Evolutionary conservation across 176 grass and related monocot species (phyloP), one percentile per base, ranked within the genome.

Genomic region (Eragrostis nindensis): DNA sequence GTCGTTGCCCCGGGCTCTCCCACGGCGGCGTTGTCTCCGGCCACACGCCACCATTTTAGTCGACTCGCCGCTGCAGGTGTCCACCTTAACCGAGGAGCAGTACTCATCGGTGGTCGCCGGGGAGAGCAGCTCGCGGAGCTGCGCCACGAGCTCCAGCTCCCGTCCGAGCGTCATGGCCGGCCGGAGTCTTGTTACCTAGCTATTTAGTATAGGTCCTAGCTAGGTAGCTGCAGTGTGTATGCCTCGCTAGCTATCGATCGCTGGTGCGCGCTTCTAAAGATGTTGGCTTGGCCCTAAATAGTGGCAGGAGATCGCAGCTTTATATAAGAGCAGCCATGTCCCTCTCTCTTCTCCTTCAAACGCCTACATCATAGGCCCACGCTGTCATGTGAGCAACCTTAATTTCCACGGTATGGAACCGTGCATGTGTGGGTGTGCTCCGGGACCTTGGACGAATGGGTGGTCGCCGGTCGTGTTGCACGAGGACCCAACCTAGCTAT

Each of bases 61-160:
- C 14, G 19, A 16, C 18, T 66, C n/a, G 2, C 55, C 26, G 11
- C 13, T n/a, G 57, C 57, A 61, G 5, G 11, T 6, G 21, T 24
- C 32, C 14, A 66, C 5, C 62, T 7, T 16, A 16, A 4, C 18
- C 19, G 52, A 17, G 17, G 52, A 21, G 1, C 48, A 15, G 4
- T 2, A 19, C 17, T 19, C 5, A 27, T 1, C 43, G 41, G 0
- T 13, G 73, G 19, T 36, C 1, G 57, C 17, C 39, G 30, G 79
- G 13, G 19, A 46, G 4, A 78, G 66, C 0, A 82, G 66, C 65
- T 82, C 64, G 4, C 14, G 71, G 64, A 82, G 86, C 73, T 77
- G 79, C 25, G 86, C 86, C 66, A 82, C 57, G 38, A 87, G 66
- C 56, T 78, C 66, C 29, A 1, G 38, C 3, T 86, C 59, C 84